Evolutionary conservation across 2,329 filamentous ascomycete genomes (phyloP), one percentile per base, ranked within the genome.

Genomic region (Karstenula rhodostoma): DNA sequence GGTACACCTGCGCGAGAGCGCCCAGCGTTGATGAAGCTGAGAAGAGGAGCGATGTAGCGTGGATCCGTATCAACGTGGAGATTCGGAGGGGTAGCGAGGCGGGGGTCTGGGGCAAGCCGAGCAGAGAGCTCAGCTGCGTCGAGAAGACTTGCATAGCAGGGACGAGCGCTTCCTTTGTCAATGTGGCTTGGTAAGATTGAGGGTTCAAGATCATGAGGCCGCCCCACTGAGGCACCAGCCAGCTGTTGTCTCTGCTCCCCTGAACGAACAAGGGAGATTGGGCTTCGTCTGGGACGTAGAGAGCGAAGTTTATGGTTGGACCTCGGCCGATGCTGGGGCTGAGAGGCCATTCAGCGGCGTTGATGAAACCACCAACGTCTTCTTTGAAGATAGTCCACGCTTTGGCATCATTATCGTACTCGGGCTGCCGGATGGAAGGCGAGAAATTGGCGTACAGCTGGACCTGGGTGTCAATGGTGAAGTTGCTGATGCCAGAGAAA

Each of bases 151-250:
- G 84, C 82, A 99, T 89, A 0, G 93, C 90, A 32, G 92, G 89
- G 62, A 89, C 89, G 25, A 99, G 85, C 27, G 87, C 85, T 9
- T 89, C 85, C 9, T 84, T 83, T 0, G 87, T 82, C 10, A 97
- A 85, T 35, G 79, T 80, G 71, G 33, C 65, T 58, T 58, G 37
- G 9, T 35, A 9, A 1, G 52, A 27, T 9, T 42, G 78, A n/a
- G 82, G 80, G 67, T 90, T 90, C 53, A 96, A 82, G 40, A 92
- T 89, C 56, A 86, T 84, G 2, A 92, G 87, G 9, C 89, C 89
- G 40, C 95, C 95, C 95, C 95, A 99, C 80, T 99, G 95, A 0
- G 95, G 95, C 47, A 99, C 90, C 65, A 97, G 85, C 94, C 94
- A 98, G 40, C 93, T 93, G 10, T 89, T 93, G 8, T 83, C 86